Evolutionary conservation across 2,329 filamentous ascomycete genomes (phyloP).

Genomic region (Verticillium isaacii): DNA sequence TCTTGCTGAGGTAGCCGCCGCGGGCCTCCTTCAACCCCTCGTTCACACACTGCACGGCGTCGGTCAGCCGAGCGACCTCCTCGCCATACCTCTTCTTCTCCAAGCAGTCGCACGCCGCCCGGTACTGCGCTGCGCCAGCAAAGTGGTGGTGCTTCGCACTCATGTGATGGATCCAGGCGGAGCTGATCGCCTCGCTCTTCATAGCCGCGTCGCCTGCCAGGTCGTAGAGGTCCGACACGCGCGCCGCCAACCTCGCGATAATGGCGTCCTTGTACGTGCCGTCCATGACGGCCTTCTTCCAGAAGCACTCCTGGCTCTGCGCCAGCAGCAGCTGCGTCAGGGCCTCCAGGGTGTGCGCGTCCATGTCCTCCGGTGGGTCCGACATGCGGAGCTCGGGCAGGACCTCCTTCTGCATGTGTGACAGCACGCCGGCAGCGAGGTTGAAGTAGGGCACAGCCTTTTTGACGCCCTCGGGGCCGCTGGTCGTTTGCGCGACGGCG

Average conservation of each 20-base stretch:
- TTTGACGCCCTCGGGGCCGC: constrained; percentile 78
- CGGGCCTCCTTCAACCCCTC: constrained; percentile 82
- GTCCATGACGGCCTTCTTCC: constrained; percentile 95
- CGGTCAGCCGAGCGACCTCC: constrained; percentile 80
- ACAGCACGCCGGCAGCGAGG: constrained; percentile 77
- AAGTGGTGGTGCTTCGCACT: constrained; percentile 97
- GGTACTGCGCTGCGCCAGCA: constrained; percentile 88
- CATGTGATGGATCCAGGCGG: constrained; percentile 97
- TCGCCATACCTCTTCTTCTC: constrained; percentile 95
- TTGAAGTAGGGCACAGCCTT: constrained; percentile 87
- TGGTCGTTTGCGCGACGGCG: constrained; percentile 73
- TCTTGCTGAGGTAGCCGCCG: constrained; percentile 69
- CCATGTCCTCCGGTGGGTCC: constrained; percentile 92
- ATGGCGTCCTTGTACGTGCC: constrained; percentile 78
- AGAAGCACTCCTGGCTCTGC: constrained; percentile 95
- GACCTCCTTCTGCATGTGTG: constrained; percentile 69
- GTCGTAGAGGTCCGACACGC: constrained; percentile 87
- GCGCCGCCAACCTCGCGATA: constrained; percentile 83
- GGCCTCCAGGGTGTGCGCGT: constrained; percentile 78
- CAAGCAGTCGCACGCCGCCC: constrained; percentile 83
- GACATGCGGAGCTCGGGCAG: constrained; percentile 78
- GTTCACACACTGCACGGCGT: constrained; percentile 76
- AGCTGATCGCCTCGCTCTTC: constrained; percentile 84
- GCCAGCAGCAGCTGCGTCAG: constrained; percentile 80
- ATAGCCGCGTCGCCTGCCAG: constrained; percentile 79